phyloP scores from a whole-genome alignment of 2,329 filamentous ascomycete genomes.

The Rugonectria rugulosa region DNA sequence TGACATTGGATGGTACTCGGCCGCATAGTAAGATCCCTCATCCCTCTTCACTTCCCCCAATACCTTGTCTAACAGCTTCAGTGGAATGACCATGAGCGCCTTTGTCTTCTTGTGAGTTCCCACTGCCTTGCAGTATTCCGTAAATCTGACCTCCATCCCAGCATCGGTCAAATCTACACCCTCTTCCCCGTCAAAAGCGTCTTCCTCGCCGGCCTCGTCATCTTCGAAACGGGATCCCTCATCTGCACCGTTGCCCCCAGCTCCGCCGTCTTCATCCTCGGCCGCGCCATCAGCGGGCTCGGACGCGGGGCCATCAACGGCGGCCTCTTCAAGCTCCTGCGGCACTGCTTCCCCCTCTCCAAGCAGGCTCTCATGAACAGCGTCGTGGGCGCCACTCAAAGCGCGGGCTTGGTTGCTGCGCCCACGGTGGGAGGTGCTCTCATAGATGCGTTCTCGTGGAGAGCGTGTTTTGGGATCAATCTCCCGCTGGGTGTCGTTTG shows the following conservation, averaged over 20 bases:
- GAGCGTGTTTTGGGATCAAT: conserved; percentile 37
- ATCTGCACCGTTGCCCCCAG: conserved; percentile 46
- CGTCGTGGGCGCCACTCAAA: conserved; percentile 29
- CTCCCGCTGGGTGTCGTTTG: conserved; percentile 27
- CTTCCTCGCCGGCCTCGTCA: conserved; percentile 38
- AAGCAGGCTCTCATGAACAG: conserved; percentile 32
- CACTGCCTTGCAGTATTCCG: rapidly evolving
- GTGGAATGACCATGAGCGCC: conserved; percentile 35
- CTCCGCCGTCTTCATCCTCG: conserved; percentile 46
- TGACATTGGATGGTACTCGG: conserved; percentile 39
- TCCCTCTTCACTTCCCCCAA: rapidly evolving
- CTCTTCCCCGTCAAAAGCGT: conserved; percentile 41
- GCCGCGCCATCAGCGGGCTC: conserved; percentile 47
- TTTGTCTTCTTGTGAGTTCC: conserved; percentile 32
- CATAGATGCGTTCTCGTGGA: conserved; percentile 32
- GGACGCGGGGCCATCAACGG: conserved; percentile 39
- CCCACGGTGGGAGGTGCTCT: conserved; percentile 30
- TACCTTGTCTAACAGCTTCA: not conserved
- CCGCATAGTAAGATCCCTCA: conserved; percentile 27
- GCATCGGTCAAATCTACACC: conserved; percentile 43
- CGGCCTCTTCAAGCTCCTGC: conserved; percentile 34
- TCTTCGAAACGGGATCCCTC: conserved; percentile 45
- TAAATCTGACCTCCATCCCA: not conserved
- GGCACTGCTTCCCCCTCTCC: conserved; percentile 31
- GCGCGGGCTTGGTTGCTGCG: conserved; percentile 28